phyloP scores from a whole-genome alignment of 2,329 filamentous ascomycete genomes.

The Ceratocystis cacaofunesta region DNA sequence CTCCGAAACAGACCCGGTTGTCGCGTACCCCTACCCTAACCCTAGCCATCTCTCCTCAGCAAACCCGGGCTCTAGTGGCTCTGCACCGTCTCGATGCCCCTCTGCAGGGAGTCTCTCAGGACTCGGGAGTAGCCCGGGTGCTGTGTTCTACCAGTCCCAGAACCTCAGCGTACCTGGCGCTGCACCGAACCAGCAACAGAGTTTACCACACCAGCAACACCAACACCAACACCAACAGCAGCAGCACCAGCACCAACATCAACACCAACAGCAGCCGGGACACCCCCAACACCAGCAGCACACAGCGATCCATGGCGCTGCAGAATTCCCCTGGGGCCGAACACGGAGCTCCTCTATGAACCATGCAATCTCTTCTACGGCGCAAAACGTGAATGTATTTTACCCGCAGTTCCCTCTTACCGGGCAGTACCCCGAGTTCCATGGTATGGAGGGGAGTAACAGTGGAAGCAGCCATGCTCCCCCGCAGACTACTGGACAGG shows the following conservation, averaged over 20 bases:
- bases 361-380: background rate
- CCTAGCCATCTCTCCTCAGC: background rate
- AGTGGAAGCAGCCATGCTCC: background rate
- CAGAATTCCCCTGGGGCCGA: background rate
- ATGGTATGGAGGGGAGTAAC: background rate
- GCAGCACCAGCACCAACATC: too few species aligned
- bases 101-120: too few species aligned
- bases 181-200: background rate
- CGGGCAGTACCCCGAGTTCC: background rate
- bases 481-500: background rate
- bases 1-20: background rate
- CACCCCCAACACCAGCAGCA: too few species aligned
- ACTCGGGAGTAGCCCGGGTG: too few species aligned
- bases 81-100: too few species aligned
- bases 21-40: background rate
- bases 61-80: too few species aligned
- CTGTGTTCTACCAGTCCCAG: background rate
- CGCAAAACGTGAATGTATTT: background rate
- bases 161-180: background rate
- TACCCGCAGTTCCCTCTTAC: background rate
- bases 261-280: too few species aligned
- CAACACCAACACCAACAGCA: too few species aligned
- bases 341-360: background rate
- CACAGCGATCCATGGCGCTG: background rate
- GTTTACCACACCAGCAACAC: background rate